Percentiles rank a stretch among this genome's conserved stretches.
phyloP scores from a whole-genome alignment of 805 yeast species.

The Ogataea wickerhamii region DNA sequence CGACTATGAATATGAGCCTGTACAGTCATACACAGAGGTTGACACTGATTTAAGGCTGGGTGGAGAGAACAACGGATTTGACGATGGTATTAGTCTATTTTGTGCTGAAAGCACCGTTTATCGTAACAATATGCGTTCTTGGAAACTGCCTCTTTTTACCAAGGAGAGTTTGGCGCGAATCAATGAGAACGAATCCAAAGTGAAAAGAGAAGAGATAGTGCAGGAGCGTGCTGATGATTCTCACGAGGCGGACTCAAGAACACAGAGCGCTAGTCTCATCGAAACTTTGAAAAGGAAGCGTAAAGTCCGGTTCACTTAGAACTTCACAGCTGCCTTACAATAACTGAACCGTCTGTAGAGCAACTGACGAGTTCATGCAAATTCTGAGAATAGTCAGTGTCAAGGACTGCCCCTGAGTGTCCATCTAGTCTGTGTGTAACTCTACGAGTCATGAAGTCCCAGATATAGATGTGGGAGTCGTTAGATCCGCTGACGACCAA shows the following conservation, averaged over 20 bases:
- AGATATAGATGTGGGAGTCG: constrained; percentile 53
- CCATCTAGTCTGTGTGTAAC: constrained; percentile 51
- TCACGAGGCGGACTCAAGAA: not conserved
- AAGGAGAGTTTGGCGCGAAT: constrained; percentile 28
- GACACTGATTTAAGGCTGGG: constrained; percentile 7
- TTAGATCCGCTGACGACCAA: constrained; percentile 56
- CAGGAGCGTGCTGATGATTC: constrained; percentile 1
- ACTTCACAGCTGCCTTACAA: constrained; percentile 38
- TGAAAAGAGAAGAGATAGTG: constrained; percentile 10
- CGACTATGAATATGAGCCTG: constrained; percentile 37
- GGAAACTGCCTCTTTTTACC: constrained; percentile 39
- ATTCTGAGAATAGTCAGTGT: constrained; percentile 42
- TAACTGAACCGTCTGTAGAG: constrained; percentile 54
- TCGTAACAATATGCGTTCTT: constrained; percentile 14
- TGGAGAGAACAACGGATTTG: constrained; percentile 10
- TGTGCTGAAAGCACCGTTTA: constrained; percentile 15
- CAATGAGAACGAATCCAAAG: constrained; percentile 22
- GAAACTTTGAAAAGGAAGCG: constrained; percentile 16
- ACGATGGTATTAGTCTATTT: constrained; percentile 18
- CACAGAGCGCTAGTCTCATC: constrained; percentile 9
- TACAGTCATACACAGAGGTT: constrained; percentile 27
- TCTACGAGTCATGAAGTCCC: constrained; percentile 55
- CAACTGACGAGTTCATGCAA: constrained; percentile 41
- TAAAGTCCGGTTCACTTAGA: constrained; percentile 18
- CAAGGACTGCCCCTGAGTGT: constrained; percentile 59